Base-by-base conservation (phyloP, 805 yeast species). In the Starmerella apis region DNA sequence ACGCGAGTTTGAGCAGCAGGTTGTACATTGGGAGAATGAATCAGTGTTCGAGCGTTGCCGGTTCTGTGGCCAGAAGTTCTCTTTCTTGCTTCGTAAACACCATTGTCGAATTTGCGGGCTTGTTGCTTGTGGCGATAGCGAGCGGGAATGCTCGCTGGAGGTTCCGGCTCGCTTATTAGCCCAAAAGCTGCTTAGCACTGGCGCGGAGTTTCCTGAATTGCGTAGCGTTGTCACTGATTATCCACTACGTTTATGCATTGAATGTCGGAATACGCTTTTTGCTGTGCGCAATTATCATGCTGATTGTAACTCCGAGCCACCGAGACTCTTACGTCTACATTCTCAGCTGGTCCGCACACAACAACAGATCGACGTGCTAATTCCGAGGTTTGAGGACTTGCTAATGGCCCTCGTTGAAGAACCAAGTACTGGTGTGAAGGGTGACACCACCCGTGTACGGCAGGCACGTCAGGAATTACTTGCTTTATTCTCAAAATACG, bases 81-180 rank as follows among this genome's bases (percentile, higher is more conserved):
- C 74, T 10, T 66, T 83, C 39, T 62, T 78, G 0, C 57, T 75
- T 22, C 68, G 96, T 46, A 85, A 82, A 56, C 97, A 92, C 63
- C 98, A 90, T 63, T 92, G 98, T 64, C 69, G 97, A 32, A 64
- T 87, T 23, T 90, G 98, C 68, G 97, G 97, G 0, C 61, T 65
- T 24, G 77, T 83, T 1, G 85, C 86, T 0, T 90, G 96, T 67
- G 94, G 82, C 23, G 81, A 80, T 56, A 58, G 64, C 46, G 67
- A 52, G 44, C 74, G 70, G 8, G 80, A 69, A 13, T 90, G 98
- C 63, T 86, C 96, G 0, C 77, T 79, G 61, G 77, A 78, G 49
- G 80, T 86, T 0, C 85, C 85, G 0, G 57, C 81, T 1, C 62
- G 62, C 19, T 43, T 64, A 30, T 53, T 67, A 33, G 62, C 63